These are phyloP conservation scores for Codiaeum variegatum DNA, from an alignment of 441 rosid genomes.

Conservation along the genomic window DNA sequence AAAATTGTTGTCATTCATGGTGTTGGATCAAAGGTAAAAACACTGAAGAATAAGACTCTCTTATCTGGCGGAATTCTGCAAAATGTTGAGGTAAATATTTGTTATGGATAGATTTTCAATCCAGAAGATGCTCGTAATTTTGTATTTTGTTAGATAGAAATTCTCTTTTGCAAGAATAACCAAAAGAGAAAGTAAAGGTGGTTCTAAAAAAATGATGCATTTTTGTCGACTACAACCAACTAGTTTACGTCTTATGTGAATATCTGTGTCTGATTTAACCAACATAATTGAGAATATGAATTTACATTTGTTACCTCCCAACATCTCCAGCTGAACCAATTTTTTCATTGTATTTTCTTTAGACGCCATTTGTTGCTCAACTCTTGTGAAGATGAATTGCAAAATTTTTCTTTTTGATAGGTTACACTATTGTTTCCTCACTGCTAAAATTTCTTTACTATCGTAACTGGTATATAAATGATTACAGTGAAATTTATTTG, in stretches of 20 bases:
- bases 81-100: constrained; percentile 33
- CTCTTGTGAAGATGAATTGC: not conserved
- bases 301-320: not conserved
- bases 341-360: not conserved
- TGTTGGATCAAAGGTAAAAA: not conserved
- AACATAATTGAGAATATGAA: not conserved
- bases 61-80: constrained; percentile 16
- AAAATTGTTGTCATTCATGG: constrained; percentile 1
- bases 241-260: constrained; percentile 9
- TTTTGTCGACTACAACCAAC: not conserved
- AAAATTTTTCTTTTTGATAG: too few relatives aligned
- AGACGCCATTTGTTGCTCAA: not conserved
- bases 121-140: constrained; percentile 8
- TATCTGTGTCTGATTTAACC: not conserved
- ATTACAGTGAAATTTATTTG: too few relatives aligned
- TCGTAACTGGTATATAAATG: too few relatives aligned
- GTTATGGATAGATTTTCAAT: constrained; percentile 18
- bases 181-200: not conserved
- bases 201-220: not conserved
- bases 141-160: constrained; percentile 9
- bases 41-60: constrained; percentile 19
- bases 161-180: not conserved
- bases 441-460: not conserved
- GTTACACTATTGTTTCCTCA: not conserved
- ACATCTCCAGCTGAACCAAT: not conserved